Evolutionary conservation across 2,329 filamentous ascomycete species (phyloP).

Genomic region (Tetracladium maxilliforme): DNA sequence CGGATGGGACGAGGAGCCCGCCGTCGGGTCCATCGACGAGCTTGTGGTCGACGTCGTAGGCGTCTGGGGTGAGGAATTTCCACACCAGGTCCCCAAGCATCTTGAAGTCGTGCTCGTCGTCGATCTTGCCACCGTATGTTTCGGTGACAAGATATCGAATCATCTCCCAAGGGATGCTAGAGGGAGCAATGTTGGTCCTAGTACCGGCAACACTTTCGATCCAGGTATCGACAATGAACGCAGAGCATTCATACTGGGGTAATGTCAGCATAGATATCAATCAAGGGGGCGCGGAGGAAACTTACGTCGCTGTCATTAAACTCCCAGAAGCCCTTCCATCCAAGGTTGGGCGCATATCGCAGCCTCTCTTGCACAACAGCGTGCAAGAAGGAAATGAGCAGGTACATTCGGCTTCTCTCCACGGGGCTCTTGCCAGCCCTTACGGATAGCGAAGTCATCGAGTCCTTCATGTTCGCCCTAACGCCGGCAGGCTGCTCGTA

Average conservation of each 20-base stretch:
- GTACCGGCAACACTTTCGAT: conserved; percentile 69
- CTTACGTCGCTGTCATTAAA: conserved; percentile 98
- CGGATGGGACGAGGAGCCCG: conserved; percentile 59
- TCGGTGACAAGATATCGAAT: conserved; percentile 80
- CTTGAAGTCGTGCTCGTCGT: conserved; percentile 73
- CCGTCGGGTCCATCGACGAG: conserved; percentile 55
- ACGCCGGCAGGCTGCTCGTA: conserved; percentile 97
- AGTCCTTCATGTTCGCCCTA: conserved; percentile 97
- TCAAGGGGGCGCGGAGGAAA: conserved; percentile 13
- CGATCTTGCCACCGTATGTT: conserved; percentile 96
- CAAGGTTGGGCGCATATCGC: conserved; percentile 82
- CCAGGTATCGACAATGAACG: conserved; percentile 93
- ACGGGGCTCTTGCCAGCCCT: conserved; percentile 71
- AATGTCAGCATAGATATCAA: conserved; percentile 14
- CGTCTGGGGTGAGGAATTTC: conserved; percentile 67
- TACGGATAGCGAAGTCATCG: conserved; percentile 66
- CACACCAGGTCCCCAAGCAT: conserved; percentile 61
- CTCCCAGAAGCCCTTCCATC: conserved; percentile 99
- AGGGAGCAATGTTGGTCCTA: conserved; percentile 82
- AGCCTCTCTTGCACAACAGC: conserved; percentile 91
- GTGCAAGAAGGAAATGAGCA: conserved; percentile 86
- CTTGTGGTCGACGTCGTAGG: conserved; percentile 86
- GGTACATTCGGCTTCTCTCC: conserved; percentile 78
- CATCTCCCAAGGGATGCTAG: conserved; percentile 94
- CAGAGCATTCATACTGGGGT: conserved; percentile 81